Evolutionary conservation across 345 rosid species (phyloP), one percentile per base, ranked within the genome.

Genomic region (Syzygium jambos): DNA sequence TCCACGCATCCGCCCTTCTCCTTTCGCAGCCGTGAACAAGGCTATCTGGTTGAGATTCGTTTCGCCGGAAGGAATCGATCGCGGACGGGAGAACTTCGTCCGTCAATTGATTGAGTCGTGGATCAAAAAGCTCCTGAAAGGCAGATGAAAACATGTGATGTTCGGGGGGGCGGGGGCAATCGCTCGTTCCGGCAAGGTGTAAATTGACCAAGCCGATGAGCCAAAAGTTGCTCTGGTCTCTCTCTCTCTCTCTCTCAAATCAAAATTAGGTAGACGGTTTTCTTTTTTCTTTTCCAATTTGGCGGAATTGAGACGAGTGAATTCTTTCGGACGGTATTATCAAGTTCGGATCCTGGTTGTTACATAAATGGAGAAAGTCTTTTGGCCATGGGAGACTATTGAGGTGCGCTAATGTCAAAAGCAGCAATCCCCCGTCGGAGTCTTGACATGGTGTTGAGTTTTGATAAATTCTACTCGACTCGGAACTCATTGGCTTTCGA

Each of bases 91-190:
- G 52, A 51, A 51, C 52, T 51, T 11, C 1, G 52, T 57, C 25
- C n/a, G 0, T 56, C 61, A 4, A 56, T 2, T 23, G 0, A 56
- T 23, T 1, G 13, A 4, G 13, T 2, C 4, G 5, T 56, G n/a
- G 5, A 56, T 22, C 25, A 11, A 4, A 56, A 56, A 57, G 12
- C 63, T 23, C 3, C 11, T 0, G 14, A 57, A 57, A 23, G n/a
- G n/a, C 25, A 14, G 2, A 61, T 3, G 15, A n/a, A 61, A 27
- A 27, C 68, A 13, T 61, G 73, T 13, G 73, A 61, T 61, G 8
- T 61, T n/a, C 8, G 0, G 1, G 38, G 0, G 19, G 9, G n/a
- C n/a, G n/a, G n/a, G n/a, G n/a, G n/a, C 13, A 14, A 61, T 61
- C 19, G n/a, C 17, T n/a, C 13, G n/a, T n/a, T n/a, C 2, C n/a